Evolutionary conservation across 768 basidiomycete species (phyloP).

Genomic region (Amanita molliuscula): DNA sequence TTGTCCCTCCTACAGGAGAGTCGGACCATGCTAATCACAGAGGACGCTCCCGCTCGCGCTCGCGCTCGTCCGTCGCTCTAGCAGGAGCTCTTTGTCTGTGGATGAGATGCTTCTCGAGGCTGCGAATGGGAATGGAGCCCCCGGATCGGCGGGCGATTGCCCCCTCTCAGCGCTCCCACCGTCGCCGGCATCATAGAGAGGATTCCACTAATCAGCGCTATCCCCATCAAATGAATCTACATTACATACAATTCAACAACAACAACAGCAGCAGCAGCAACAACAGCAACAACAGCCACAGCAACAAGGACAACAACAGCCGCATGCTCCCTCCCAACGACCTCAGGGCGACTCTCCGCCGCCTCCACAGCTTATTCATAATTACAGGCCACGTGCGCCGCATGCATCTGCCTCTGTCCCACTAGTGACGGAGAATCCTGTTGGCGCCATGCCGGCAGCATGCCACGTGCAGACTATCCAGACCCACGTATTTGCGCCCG

Average conservation of each 20-base stretch:
- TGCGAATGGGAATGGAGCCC: slow-evolving; percentile 7
- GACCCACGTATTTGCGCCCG: slow-evolving; percentile 64
- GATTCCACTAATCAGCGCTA: slow-evolving; percentile 1
- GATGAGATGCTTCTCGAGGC: slow-evolving; percentile 34
- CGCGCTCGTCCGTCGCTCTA: slow-evolving; percentile 23
- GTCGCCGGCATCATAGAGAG: slow-evolving; percentile 2
- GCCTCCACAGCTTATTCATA: slow-evolving; percentile 1
- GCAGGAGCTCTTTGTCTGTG: slow-evolving; percentile 26
- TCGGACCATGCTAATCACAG: slow-evolving; percentile 8
- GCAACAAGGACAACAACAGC: not conserved
- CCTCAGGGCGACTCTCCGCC: slow-evolving; percentile 3
- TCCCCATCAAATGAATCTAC: not conserved
- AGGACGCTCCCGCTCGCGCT: slow-evolving; percentile 12
- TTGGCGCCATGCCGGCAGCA: slow-evolving; percentile 10
- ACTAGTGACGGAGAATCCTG: slow-evolving; percentile 8
- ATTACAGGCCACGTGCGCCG: slow-evolving; percentile 7
- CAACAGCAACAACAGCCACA: not conserved
- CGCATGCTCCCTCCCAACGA: not conserved
- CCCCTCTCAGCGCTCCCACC: slow-evolving; percentile 2
- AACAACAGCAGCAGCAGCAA: not conserved
- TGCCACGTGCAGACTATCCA: slow-evolving; percentile 33
- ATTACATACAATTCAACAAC: slow-evolving; percentile 1
- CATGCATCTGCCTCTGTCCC: slow-evolving; percentile 7
- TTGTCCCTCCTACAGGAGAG: slow-evolving; percentile 7
- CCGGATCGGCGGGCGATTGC: slow-evolving; percentile 2